These are phyloP conservation scores for Ephemerocybe angulata DNA, from an alignment of 768 basidiomycete genomes.

Conservation along the genomic window DNA sequence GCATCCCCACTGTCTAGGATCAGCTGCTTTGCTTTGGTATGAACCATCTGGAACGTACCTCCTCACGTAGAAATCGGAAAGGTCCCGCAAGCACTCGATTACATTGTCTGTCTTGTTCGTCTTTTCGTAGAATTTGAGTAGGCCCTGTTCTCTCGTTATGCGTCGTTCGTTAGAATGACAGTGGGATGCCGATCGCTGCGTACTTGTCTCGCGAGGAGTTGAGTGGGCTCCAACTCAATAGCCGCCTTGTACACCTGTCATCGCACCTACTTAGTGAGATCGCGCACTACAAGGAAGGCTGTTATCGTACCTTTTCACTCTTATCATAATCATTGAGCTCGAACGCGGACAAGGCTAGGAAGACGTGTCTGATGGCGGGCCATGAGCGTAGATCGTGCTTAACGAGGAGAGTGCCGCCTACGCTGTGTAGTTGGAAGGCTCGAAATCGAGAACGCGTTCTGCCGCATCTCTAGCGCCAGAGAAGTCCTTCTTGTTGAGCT, in stretches of 20 bases:
- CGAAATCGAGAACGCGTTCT: conserved; percentile 63
- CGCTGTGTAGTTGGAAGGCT: conserved; percentile 86
- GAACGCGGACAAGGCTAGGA: conserved; percentile 74
- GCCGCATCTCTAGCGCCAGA: conserved; percentile 63
- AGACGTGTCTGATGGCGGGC: conserved; percentile 61
- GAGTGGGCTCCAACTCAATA: conserved; percentile 60
- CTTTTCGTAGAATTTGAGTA: conserved; percentile 70
- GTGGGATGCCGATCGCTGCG: conserved; percentile 20
- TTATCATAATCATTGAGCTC: conserved; percentile 67
- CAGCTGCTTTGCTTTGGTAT: not conserved
- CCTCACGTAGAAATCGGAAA: conserved; percentile 57
- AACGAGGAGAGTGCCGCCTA: conserved; percentile 35
- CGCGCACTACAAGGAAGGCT: not conserved
- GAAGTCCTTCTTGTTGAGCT: conserved; percentile 73
- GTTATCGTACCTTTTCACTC: conserved; percentile 77
- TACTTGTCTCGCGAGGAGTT: conserved; percentile 85
- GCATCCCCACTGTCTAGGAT: conserved; percentile 57
- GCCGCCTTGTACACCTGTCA: conserved; percentile 76
- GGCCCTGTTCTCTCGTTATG: conserved; percentile 47
- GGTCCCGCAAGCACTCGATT: conserved; percentile 46
- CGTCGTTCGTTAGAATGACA: conserved; percentile 5
- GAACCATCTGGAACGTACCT: conserved; percentile 39
- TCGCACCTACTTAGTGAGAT: conserved; percentile 12
- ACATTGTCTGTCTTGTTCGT: conserved; percentile 55
- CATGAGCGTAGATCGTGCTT: not conserved